These are phyloP conservation scores for Ganoderma leucocontextum DNA, from an alignment of 1,284 basidiomycete genomes.

Conservation along the genomic window DNA sequence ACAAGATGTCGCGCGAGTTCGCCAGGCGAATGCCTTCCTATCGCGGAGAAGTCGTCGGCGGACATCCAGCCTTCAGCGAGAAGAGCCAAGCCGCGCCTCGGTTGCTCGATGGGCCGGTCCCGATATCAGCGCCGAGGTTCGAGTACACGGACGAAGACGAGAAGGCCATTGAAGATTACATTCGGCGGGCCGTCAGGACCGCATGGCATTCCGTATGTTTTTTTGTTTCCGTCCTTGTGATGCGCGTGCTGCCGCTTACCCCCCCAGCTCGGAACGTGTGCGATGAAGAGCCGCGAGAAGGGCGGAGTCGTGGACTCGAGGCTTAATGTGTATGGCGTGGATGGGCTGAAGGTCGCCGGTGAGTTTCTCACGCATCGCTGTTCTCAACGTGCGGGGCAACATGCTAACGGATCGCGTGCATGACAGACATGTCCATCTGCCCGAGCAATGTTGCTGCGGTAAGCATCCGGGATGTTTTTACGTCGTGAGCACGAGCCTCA, in stretches of 20 bases:
- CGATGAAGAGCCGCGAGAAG: conserved; percentile 76
- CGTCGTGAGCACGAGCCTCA: not conserved
- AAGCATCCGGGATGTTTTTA: conserved; percentile 13
- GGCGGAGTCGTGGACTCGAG: conserved; percentile 79
- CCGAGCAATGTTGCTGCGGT: conserved; percentile 51
- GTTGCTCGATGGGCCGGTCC: conserved; percentile 24
- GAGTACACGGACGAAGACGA: conserved; percentile 69
- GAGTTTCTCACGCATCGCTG: conserved; percentile 2
- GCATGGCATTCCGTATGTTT: conserved; percentile 40
- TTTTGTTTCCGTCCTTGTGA: not conserved
- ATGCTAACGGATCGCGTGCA: not conserved
- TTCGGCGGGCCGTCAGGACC: conserved; percentile 42
- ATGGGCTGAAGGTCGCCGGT: conserved; percentile 67
- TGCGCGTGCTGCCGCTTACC: not conserved
- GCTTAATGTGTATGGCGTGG: conserved; percentile 76
- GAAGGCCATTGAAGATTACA: conserved; percentile 68
- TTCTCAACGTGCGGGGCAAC: not conserved
- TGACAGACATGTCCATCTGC: conserved; percentile 66
- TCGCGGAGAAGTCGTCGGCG: conserved; percentile 42
- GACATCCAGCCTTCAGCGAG: conserved; percentile 43
- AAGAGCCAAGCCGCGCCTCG: conserved; percentile 28
- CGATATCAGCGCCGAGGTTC: conserved; percentile 48
- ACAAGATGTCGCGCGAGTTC: conserved; percentile 47
- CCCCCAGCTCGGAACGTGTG: conserved; percentile 42
- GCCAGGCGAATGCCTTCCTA: conserved; percentile 46